Percentiles rank a stretch among this genome's conserved stretches.
Conservation (phyloP, 345 rosid species). For the Adansonia digitata region DNA sequence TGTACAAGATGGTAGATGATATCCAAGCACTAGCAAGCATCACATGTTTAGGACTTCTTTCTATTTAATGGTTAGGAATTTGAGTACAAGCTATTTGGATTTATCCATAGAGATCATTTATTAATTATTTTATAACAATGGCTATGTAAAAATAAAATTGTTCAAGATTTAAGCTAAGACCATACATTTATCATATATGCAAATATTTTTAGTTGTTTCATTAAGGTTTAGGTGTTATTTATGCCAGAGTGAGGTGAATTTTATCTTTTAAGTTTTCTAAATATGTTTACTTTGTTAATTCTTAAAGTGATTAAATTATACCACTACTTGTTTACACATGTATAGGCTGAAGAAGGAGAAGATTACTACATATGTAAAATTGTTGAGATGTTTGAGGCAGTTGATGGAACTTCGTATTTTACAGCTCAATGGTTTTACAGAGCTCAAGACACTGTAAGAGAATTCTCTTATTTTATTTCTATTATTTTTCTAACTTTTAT, state of each 20-base stretch:
- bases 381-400: conserved; percentile 56
- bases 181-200: neutral
- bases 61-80: neutral
- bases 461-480: neutral
- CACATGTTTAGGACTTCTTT: neutral
- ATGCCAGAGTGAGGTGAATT: neutral
- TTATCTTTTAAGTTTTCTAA: neutral
- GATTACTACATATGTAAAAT: conserved; percentile 47
- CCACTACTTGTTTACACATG: neutral
- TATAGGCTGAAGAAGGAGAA: conserved; percentile 46
- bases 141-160: neutral
- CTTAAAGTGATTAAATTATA: neutral
- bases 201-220: neutral
- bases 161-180: neutral
- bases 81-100: neutral
- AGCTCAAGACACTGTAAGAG: conserved; percentile 65
- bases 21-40: neutral
- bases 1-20: neutral
- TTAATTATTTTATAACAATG: neutral
- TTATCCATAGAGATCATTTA: neutral
- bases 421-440: conserved; percentile 79
- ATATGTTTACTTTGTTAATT: neutral
- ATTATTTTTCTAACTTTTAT: neutral
- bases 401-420: conserved; percentile 37
- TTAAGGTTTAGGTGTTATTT: neutral